Conservation (phyloP, 2,329 filamentous ascomycete genomes). For the Fusarium miscanthi region DNA sequence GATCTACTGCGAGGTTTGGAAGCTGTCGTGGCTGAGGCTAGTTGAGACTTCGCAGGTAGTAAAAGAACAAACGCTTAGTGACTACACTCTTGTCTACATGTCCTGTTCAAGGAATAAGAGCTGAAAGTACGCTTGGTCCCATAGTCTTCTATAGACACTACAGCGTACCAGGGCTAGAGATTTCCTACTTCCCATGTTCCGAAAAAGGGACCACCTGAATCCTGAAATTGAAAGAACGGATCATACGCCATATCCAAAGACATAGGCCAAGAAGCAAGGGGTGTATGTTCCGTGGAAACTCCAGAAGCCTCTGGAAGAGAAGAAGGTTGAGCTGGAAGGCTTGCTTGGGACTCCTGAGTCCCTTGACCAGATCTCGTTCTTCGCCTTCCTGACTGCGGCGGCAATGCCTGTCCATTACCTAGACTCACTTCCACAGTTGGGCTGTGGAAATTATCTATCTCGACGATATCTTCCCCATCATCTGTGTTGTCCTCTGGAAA, state of each 20-base stretch:
- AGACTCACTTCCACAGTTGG: background rate
- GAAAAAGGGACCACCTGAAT: background rate
- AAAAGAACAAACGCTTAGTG: rapidly evolving
- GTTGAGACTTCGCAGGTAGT: background rate
- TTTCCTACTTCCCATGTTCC: background rate
- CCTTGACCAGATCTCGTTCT: background rate
- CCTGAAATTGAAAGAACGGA: background rate
- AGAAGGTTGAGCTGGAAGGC: background rate
- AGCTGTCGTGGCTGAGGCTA: background rate
- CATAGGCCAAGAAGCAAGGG: background rate
- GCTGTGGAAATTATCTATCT: background rate
- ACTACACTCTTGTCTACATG: background rate
- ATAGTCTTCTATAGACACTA: no score
- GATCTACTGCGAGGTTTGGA: constrained; percentile 77
- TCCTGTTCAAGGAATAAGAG: background rate
- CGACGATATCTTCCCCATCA: background rate
- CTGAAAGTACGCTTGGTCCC: background rate
- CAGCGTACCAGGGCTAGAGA: background rate
- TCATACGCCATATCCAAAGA: constrained; percentile 6
- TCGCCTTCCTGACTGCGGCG: background rate
- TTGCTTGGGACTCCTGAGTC: background rate
- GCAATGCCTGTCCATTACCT: background rate
- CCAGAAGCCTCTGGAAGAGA: background rate
- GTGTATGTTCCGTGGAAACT: background rate
- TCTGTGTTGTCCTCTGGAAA: background rate